These are phyloP conservation scores for Erodium trifolium DNA, from an alignment of 441 rosid genomes.

Conservation along the genomic window DNA sequence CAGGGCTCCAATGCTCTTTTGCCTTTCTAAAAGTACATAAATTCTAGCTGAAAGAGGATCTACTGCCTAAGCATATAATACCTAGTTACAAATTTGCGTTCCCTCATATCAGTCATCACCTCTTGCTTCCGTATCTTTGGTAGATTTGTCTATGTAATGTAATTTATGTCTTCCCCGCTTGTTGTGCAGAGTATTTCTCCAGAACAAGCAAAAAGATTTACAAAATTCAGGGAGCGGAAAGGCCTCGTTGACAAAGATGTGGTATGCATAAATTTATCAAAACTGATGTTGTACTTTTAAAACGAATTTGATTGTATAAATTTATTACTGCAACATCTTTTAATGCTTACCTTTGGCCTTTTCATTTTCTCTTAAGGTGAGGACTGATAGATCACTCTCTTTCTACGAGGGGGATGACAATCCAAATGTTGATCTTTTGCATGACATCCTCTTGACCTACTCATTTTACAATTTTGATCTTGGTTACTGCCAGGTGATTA, in stretches of 20 bases:
- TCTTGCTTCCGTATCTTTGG: not conserved
- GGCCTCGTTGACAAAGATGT: conserved; percentile 92
- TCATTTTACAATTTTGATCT: conserved; percentile 97
- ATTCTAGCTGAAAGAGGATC: not conserved
- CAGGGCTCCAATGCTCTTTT: not conserved
- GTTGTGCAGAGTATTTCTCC: conserved; percentile 70
- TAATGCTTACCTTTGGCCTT: conserved; percentile 8
- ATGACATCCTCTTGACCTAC: conserved; percentile 79
- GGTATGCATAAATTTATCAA: conserved; percentile 43
- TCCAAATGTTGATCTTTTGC: conserved; percentile 65
- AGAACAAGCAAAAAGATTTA: conserved; percentile 85
- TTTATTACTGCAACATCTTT: no score
- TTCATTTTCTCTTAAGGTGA: conserved; percentile 48
- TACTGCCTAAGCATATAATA: not conserved
- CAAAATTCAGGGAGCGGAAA: conserved; percentile 94
- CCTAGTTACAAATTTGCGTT: no score
- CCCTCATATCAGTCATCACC: not conserved
- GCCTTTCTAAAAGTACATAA: not conserved
- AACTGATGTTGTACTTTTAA: not conserved
- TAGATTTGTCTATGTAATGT: conserved; percentile 30
- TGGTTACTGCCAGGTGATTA: conserved; percentile 93
- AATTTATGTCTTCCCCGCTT: conserved; percentile 12
- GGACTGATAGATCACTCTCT: conserved; percentile 77
- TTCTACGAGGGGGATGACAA: conserved; percentile 94
- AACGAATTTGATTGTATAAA: no score